phyloP scores from a whole-genome alignment of 2,329 filamentous ascomycete genomes.

The Fusarium avenaceum region DNA sequence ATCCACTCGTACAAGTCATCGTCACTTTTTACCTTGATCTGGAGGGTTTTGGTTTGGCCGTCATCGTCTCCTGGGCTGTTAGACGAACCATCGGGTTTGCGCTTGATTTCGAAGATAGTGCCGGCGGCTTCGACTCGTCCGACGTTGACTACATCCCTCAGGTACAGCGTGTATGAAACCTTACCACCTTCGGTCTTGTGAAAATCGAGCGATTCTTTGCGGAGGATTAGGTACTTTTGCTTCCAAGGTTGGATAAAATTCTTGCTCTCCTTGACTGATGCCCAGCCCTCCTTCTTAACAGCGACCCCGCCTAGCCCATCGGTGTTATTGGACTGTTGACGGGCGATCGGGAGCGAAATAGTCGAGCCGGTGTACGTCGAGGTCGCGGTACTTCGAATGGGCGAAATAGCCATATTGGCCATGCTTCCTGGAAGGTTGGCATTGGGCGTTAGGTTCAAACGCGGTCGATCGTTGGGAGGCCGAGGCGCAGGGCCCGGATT shows the following conservation, averaged over 20 bases:
- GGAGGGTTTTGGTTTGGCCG: conserved; percentile 83
- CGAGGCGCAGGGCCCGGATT: conserved; percentile 95
- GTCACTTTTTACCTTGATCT: conserved; percentile 94
- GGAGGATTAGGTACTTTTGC: conserved; percentile 89
- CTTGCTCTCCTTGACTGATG: conserved; percentile 90
- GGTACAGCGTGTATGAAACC: conserved; percentile 84
- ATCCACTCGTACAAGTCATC: conserved; percentile 99
- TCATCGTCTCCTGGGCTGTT: conserved; percentile 83
- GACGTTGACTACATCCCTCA: conserved; percentile 91
- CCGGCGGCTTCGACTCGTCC: conserved; percentile 91
- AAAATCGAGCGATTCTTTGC: conserved; percentile 94
- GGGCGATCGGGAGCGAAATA: conserved; percentile 77
- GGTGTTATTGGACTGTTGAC: conserved; percentile 71
- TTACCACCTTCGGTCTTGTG: conserved; percentile 92
- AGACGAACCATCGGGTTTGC: conserved; percentile 76
- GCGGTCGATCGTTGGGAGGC: conserved; percentile 86
- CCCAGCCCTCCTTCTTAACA: conserved; percentile 85
- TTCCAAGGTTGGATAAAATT: conserved; percentile 89
- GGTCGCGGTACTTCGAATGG: conserved; percentile 74
- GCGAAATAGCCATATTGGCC: conserved; percentile 81
- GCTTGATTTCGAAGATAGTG: conserved; percentile 94
- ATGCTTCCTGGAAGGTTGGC: conserved; percentile 82
- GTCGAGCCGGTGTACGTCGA: conserved; percentile 64
- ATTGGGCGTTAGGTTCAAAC: conserved; percentile 83
- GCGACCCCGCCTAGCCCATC: conserved; percentile 77